These are phyloP conservation scores for Gossypium stocksii DNA, from an alignment of 345 rosid species.

Conservation along the genomic window DNA sequence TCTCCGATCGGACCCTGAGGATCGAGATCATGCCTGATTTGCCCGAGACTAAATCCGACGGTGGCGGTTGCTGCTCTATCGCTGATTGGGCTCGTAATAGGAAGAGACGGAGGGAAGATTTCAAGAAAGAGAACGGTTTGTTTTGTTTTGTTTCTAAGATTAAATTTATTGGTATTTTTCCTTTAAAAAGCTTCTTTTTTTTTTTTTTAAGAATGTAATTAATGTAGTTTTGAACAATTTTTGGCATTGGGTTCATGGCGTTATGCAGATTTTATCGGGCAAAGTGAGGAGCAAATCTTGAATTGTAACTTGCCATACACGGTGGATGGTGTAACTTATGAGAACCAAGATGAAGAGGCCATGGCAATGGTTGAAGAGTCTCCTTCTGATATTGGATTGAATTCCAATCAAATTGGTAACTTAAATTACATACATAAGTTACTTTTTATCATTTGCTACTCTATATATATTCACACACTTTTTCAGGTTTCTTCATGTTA, in stretches of 20 bases:
- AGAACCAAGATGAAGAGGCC: conserved; percentile 56
- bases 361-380: conserved; percentile 57
- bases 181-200: background rate
- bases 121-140: conserved; percentile 41
- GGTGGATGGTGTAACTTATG: conserved; percentile 45
- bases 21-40: conserved; percentile 57
- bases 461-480: background rate
- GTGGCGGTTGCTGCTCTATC: conserved; percentile 44
- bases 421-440: background rate
- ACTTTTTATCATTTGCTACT: background rate
- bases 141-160: background rate
- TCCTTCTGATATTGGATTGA: conserved; percentile 29
- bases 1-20: conserved; percentile 73
- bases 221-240: background rate
- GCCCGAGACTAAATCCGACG: conserved; percentile 38
- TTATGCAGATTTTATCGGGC: conserved; percentile 14
- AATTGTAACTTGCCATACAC: conserved; percentile 48
- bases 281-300: conserved; percentile 49
- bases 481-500: background rate
- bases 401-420: conserved; percentile 30
- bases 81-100: conserved; percentile 67
- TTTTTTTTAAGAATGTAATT: background rate
- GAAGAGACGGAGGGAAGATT: conserved; percentile 65
- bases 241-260: background rate
- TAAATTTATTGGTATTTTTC: background rate